Conservation (phyloP, 331 rosid genomes). For the Malus hybrid region DNA sequence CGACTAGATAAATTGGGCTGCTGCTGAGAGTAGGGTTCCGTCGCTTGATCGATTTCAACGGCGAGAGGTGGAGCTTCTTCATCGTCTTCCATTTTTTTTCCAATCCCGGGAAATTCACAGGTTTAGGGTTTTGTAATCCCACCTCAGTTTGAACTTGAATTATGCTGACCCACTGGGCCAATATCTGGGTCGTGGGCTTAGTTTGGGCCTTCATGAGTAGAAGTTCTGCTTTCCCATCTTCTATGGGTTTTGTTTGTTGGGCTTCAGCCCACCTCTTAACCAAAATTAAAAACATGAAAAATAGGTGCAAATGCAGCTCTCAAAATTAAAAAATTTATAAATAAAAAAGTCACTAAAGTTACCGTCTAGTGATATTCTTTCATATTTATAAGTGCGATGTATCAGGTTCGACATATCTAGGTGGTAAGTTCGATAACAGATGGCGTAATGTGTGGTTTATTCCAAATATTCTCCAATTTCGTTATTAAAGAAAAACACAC, state of each 20-base stretch:
- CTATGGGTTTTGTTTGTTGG: background rate
- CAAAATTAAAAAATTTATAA: background rate
- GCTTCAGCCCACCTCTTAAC: background rate
- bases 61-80: conserved; percentile 82
- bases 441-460: too few species aligned
- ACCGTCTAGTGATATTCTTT: fast-evolving
- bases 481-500: too few species aligned
- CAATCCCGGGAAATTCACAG: background rate
- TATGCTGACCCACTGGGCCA: background rate
- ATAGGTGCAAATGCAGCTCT: background rate
- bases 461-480: too few species aligned
- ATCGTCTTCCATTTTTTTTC: conserved; percentile 54
- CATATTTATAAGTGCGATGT: too few species aligned
- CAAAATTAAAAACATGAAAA: background rate
- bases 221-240: background rate
- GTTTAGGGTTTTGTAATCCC: background rate
- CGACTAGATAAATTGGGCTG: background rate
- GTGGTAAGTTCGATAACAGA: too few species aligned
- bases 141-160: background rate
- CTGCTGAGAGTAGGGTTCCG: conserved; percentile 15
- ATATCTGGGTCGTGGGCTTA: background rate
- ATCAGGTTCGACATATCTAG: too few species aligned
- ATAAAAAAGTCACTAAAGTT: too few species aligned
- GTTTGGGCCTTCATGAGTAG: background rate
- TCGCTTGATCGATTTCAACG: conserved; percentile 42